A percentile compares a stretch with the other conserved stretches of the same genome.
Conservation (phyloP, 345 rosid species). For the Murraya koenigii region DNA sequence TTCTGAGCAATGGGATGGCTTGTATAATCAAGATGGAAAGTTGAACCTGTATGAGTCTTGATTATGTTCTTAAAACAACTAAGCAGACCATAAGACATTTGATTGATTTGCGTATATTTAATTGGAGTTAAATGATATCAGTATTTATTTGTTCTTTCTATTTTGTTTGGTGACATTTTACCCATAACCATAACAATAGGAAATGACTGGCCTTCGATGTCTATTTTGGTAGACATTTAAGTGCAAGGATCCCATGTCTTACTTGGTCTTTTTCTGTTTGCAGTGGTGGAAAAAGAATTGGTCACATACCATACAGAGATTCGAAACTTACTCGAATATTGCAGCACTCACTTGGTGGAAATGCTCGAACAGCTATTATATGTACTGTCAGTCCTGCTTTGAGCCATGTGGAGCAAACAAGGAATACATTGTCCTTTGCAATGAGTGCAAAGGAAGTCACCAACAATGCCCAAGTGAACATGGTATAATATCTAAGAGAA, state of each 20-base stretch:
- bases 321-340: slow-evolving; percentile 93
- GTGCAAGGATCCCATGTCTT: background rate
- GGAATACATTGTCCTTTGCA: slow-evolving; percentile 84
- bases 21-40: background rate
- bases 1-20: background rate
- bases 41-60: background rate
- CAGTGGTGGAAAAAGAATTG: slow-evolving; percentile 70
- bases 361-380: slow-evolving; percentile 93
- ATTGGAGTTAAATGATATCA: background rate
- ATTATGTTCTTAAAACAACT: background rate
- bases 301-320: slow-evolving; percentile 90
- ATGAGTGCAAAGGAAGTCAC: slow-evolving; percentile 94
- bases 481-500: slow-evolving; percentile 49
- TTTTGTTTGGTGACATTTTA: background rate
- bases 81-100: background rate
- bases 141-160: background rate
- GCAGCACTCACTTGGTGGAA: slow-evolving; percentile 98
- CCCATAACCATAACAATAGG: background rate
- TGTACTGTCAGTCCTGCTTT: slow-evolving; percentile 94
- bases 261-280: slow-evolving; percentile 25
- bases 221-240: background rate
- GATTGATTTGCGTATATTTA: background rate
- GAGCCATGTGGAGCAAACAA: slow-evolving; percentile 89
- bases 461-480: slow-evolving; percentile 82
- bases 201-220: background rate